Conservation (phyloP, 805 yeast species). For the Ogataea saltuana region DNA sequence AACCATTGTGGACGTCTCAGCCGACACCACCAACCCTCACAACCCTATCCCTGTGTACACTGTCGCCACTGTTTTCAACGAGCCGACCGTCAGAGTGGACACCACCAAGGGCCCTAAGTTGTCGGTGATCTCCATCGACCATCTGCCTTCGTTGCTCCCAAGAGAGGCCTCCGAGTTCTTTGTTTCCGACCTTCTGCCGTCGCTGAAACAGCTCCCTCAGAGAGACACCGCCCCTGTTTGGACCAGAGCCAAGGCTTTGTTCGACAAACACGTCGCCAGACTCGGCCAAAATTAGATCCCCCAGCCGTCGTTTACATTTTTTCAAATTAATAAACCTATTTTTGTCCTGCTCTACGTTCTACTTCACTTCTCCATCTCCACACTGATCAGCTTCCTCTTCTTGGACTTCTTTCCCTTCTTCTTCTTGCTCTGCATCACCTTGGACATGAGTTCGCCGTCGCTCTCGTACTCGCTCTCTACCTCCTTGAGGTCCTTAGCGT, state of each 20-base stretch:
- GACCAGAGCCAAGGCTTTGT: constrained; percentile 83
- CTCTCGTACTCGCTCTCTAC: constrained; percentile 73
- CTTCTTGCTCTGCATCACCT: constrained; percentile 50
- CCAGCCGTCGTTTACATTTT: too few species aligned
- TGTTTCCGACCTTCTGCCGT: constrained; percentile 84
- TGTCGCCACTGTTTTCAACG: constrained; percentile 83
- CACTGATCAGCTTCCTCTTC: constrained; percentile 45
- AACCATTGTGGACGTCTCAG: constrained; percentile 95
- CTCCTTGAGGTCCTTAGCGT: constrained; percentile 34
- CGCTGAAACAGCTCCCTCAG: constrained; percentile 78
- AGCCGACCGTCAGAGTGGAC: constrained; percentile 86
- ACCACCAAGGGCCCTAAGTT: constrained; percentile 80
- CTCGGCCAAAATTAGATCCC: too few species aligned
- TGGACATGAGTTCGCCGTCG: constrained; percentile 66
- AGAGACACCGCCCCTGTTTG: constrained; percentile 87
- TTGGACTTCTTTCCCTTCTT: constrained; percentile 44
- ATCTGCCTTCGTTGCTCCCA: constrained; percentile 91
- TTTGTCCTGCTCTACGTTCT: not conserved
- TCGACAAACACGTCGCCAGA: constrained; percentile 81
- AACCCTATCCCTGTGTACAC: constrained; percentile 95
- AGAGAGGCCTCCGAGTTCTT: constrained; percentile 96
- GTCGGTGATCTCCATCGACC: constrained; percentile 94
- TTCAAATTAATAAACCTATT: too few species aligned
- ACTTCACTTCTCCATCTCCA: constrained; percentile 47
- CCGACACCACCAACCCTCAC: constrained; percentile 98